Percentiles rank a stretch among this genome's conserved stretches.
Conservation (phyloP, 1,139 yeast genomes). For the Pichia sp. region DNA sequence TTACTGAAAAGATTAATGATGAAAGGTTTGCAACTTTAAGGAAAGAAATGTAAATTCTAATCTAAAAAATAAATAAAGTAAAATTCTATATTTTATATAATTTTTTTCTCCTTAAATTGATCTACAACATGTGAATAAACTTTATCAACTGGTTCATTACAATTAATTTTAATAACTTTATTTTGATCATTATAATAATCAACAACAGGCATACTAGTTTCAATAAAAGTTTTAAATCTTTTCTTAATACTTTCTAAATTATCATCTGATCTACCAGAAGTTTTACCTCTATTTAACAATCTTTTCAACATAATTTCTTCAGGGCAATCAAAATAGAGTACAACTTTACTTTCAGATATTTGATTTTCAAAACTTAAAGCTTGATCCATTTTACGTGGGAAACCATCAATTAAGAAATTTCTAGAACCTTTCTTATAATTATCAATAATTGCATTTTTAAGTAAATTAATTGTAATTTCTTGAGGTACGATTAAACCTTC, state of each 20-base stretch:
- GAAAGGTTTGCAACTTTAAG: conserved; percentile 18
- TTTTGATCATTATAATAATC: conserved; percentile 69
- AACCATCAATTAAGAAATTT: conserved; percentile 82
- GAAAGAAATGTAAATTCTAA: conserved; percentile 13
- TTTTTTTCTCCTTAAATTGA: conserved; percentile 43
- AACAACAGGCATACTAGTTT: conserved; percentile 93
- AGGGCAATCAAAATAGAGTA: conserved; percentile 90
- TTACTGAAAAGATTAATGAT: conserved; percentile 8
- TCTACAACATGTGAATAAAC: conserved; percentile 67
- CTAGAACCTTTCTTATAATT: conserved; percentile 45
- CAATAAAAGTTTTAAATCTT: conserved; percentile 78
- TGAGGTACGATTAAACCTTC: conserved; percentile 94
- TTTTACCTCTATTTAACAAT: conserved; percentile 84
- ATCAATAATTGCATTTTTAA: conserved; percentile 70
- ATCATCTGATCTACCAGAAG: conserved; percentile 91
- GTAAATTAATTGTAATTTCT: conserved; percentile 81
- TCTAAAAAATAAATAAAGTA: not conserved
- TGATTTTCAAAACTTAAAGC: conserved; percentile 83
- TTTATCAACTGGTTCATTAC: conserved; percentile 72
- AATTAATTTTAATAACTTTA: conserved; percentile 70
- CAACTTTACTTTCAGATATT: conserved; percentile 68
- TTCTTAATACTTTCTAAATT: conserved; percentile 84
- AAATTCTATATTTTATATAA: conserved; percentile 11
- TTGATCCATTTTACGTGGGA: conserved; percentile 98
- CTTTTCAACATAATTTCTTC: conserved; percentile 82